Evolutionary conservation across 768 basidiomycete genomes (phyloP).

Genomic region (Calocera viscosa): DNA sequence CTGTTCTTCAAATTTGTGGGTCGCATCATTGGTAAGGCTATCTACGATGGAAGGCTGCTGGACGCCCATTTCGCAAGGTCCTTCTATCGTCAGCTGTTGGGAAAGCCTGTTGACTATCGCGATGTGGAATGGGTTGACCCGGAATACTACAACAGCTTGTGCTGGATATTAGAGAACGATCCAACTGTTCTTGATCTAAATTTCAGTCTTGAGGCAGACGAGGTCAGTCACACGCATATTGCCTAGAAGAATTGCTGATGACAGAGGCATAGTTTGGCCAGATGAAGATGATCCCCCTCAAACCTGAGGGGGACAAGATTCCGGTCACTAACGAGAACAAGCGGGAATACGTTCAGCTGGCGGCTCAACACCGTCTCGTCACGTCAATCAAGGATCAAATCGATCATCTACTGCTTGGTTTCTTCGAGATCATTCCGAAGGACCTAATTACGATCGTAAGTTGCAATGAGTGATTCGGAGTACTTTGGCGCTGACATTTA

Average conservation of each 20-base stretch:
- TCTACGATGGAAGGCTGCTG: constrained; percentile 87
- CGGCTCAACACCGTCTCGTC: constrained; percentile 85
- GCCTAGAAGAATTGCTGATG: constrained; percentile 15
- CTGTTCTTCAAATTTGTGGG: constrained; percentile 99
- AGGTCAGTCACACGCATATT: constrained; percentile 39
- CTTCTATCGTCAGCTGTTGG: constrained; percentile 86
- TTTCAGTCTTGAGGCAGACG: constrained; percentile 92
- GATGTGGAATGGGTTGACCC: constrained; percentile 98
- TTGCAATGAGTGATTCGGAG: constrained; percentile 15
- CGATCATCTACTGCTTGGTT: constrained; percentile 74
- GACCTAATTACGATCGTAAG: constrained; percentile 85
- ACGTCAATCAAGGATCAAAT: constrained; percentile 95
- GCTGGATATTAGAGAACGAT: constrained; percentile 98
- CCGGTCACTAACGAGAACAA: constrained; percentile 95
- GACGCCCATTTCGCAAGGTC: constrained; percentile 98
- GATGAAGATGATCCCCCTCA: constrained; percentile 75
- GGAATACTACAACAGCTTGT: constrained; percentile 93
- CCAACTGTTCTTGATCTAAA: constrained; percentile 74
- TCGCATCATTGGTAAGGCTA: constrained; percentile 92
- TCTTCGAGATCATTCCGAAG: constrained; percentile 96
- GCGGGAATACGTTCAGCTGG: constrained; percentile 88
- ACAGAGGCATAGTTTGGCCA: constrained; percentile 58
- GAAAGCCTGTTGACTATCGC: constrained; percentile 85
- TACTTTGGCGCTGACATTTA: constrained; percentile 8
- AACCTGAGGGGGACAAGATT: constrained; percentile 68